Evolutionary conservation across 805 yeast species (phyloP).

Genomic region (Ogataea pilisensis): DNA sequence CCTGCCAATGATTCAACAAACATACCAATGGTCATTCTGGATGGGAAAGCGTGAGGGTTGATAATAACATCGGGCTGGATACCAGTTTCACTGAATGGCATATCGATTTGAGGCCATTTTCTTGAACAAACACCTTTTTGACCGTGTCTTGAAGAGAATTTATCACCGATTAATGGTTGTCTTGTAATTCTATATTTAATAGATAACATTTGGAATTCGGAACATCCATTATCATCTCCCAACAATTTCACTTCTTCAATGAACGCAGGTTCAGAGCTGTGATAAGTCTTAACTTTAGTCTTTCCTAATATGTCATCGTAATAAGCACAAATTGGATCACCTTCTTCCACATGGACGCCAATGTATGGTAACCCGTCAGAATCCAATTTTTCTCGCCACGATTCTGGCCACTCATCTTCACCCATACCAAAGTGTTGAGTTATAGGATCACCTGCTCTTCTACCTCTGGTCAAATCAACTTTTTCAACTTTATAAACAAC

Average conservation of each 20-base stretch:
- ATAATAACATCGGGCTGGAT: slow-evolving; percentile 97
- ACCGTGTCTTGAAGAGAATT: slow-evolving; percentile 96
- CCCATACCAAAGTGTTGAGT: slow-evolving; percentile 96
- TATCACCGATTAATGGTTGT: slow-evolving; percentile 94
- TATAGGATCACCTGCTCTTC: slow-evolving; percentile 91
- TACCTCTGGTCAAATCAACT: slow-evolving; percentile 69
- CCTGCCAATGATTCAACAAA: slow-evolving; percentile 98
- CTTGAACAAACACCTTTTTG: slow-evolving; percentile 98
- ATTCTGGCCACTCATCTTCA: slow-evolving; percentile 84
- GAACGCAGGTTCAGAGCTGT: slow-evolving; percentile 90
- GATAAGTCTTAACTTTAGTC: slow-evolving; percentile 89
- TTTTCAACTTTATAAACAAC: slow-evolving; percentile 93
- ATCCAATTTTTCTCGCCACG: slow-evolving; percentile 85
- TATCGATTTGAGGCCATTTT: slow-evolving; percentile 94
- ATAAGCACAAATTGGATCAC: slow-evolving; percentile 93
- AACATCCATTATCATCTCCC: slow-evolving; percentile 75
- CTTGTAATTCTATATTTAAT: slow-evolving; percentile 89
- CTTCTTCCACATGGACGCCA: slow-evolving; percentile 86
- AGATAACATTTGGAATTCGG: slow-evolving; percentile 79
- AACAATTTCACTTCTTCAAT: slow-evolving; percentile 92
- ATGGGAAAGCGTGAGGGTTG: slow-evolving; percentile 99
- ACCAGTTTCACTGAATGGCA: slow-evolving; percentile 96
- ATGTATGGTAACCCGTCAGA: slow-evolving; percentile 89
- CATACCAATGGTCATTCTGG: slow-evolving; percentile 99
- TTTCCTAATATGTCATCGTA: slow-evolving; percentile 87